These are phyloP conservation scores for Ehretia macrophylla DNA, from an alignment of 257 asterid genomes.

Conservation along the genomic window DNA sequence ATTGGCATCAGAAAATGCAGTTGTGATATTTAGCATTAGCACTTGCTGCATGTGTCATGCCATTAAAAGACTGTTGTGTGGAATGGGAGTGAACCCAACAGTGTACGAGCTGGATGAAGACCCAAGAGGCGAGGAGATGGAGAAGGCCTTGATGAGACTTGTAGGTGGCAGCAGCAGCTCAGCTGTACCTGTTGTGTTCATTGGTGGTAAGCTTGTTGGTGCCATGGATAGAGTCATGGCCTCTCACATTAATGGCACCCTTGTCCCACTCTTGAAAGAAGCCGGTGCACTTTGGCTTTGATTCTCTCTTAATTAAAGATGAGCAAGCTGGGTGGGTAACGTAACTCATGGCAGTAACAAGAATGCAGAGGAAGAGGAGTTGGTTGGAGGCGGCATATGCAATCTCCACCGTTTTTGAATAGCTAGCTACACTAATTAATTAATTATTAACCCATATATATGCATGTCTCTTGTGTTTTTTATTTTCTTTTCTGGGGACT, in stretches of 20 bases:
- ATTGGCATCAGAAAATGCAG: conserved; percentile 54
- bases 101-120: conserved; percentile 57
- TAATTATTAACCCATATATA: no score
- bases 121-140: conserved; percentile 38
- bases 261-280: conserved; percentile 56
- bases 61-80: conserved; percentile 52
- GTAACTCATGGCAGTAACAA: no score
- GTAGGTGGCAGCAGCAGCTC: conserved; percentile 20
- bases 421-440: no score
- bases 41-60: conserved; percentile 81
- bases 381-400: neutral
- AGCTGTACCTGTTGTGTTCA: conserved; percentile 48
- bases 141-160: conserved; percentile 35
- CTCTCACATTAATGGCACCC: conserved; percentile 42
- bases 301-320: neutral
- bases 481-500: no score
- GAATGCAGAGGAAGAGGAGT: neutral
- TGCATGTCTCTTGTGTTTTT: no score
- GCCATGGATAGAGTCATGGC: conserved; percentile 61
- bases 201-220: conserved; percentile 58
- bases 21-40: conserved; percentile 54
- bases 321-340: neutral
- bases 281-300: conserved; percentile 65
- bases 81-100: conserved; percentile 58
- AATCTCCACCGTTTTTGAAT: no score